Base-by-base conservation (phyloP, 306 rosid species). In the Pyrus bretschneideri region DNA sequence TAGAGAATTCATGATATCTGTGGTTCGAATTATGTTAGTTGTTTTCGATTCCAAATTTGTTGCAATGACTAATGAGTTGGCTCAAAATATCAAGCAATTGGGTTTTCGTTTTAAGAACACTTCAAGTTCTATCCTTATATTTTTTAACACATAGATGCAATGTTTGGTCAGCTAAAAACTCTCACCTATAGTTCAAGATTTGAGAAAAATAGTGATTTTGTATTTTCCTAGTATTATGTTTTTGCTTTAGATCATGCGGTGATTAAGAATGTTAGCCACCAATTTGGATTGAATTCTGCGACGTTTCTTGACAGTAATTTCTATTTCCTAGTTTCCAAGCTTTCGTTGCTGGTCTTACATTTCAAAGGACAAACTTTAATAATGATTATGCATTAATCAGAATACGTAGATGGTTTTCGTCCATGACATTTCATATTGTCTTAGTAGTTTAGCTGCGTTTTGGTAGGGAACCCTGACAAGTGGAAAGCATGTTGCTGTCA, bases 401-500 rank as follows among this genome's bases (percentile, higher is more conserved):
- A 70, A 57, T 23, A 6, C 6, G 5, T 33, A 57, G 22, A 71
- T 51, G 49, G 42, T 51, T 31, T 63, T 45, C 2, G 23, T 62
- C 46, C 10, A 45, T 61, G 49, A 14, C 19, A 60, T 65, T 35
- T 63, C 74, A 14, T 31, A 54, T 25, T 52, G 7, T 69, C 81
- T 66, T 23, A 33, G 49, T 35, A 23, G 40, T 49, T 45, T 52
- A 54, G 61, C 83, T 70, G 23, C 67, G 76, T 78, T 79, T 89
- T 87, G 51, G 35, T 70, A 96, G 99, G 99, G 98, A 66, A 83
- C 87, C 55, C 87, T 92, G 52, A 88, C 68, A 86, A 71, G 69
- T 79, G 96, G 98, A 77, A 73, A 66, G 69, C 72, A 57, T 35
- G 79, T 96, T 80, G 99, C 99, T n/a, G 89, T 96, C 85, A 96